These are phyloP conservation scores for Nakaseomyces glabratus DNA, from an alignment of 1,139 yeast genomes.

Conservation along the genomic window DNA sequence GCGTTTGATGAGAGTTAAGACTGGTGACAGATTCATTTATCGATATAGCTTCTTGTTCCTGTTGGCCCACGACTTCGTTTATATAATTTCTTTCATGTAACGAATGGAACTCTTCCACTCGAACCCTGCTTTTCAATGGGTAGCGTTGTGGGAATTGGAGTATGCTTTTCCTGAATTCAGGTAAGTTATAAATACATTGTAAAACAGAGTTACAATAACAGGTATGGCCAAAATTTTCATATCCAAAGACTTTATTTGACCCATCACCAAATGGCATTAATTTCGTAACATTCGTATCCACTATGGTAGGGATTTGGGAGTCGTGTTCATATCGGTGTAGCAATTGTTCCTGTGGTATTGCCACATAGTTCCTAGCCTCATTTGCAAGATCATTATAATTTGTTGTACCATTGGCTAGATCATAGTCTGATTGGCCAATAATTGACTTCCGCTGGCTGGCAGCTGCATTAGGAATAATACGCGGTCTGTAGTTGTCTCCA, in stretches of 20 bases:
- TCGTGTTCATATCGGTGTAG: too few relatives aligned
- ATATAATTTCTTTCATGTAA: conserved; percentile 33
- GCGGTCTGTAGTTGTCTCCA: too few relatives aligned
- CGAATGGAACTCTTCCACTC: conserved; percentile 7
- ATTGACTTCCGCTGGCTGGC: too few relatives aligned
- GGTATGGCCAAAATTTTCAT: conserved; percentile 92
- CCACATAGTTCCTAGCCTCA: too few relatives aligned
- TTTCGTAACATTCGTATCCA: conserved; percentile 7
- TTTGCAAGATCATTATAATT: too few relatives aligned
- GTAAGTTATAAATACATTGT: conserved; percentile 76
- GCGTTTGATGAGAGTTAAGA: neutral
- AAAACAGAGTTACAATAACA: conserved; percentile 90
- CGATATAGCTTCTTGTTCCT: conserved; percentile 32
- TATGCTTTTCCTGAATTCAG: conserved; percentile 55
- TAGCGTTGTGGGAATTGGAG: conserved; percentile 37
- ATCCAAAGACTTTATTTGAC: conserved; percentile 69
- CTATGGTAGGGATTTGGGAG: too few relatives aligned
- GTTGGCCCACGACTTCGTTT: conserved; percentile 41
- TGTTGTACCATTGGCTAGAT: too few relatives aligned
- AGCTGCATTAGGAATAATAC: too few relatives aligned
- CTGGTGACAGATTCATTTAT: conserved; percentile 19
- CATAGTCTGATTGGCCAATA: too few relatives aligned
- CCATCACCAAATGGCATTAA: conserved; percentile 50
- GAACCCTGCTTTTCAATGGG: conserved; percentile 4
- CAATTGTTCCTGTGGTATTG: too few relatives aligned